Conservation (phyloP, 1,139 yeast species). For the Pichiaceae sp. region DNA sequence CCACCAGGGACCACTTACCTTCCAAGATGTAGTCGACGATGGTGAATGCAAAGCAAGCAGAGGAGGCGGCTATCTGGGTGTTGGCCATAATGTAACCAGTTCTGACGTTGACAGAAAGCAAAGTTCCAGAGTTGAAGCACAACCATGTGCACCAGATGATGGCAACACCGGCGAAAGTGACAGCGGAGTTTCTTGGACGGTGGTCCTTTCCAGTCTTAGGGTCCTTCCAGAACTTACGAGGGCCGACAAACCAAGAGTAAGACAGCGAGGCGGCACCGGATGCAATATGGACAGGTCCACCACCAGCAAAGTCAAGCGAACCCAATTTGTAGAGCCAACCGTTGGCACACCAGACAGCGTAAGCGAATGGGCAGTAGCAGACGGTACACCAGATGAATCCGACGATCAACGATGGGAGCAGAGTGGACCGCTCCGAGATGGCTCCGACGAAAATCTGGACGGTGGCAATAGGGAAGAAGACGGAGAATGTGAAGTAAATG, state of each 20-base stretch:
- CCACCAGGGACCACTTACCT: slow-evolving; percentile 34
- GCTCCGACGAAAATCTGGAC: slow-evolving; percentile 41
- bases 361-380: slow-evolving; percentile 37
- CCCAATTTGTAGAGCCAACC: slow-evolving; percentile 38
- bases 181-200: slow-evolving; percentile 32
- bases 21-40: slow-evolving; percentile 28
- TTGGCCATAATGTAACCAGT: slow-evolving; percentile 40
- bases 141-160: slow-evolving; percentile 46
- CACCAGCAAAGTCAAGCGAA: slow-evolving; percentile 40
- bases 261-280: slow-evolving; percentile 35
- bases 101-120: slow-evolving; percentile 35
- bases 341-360: slow-evolving; percentile 36
- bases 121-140: slow-evolving; percentile 44
- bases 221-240: slow-evolving; percentile 30
- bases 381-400: slow-evolving; percentile 34
- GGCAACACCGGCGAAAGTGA: slow-evolving; percentile 38
- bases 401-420: slow-evolving; percentile 33
- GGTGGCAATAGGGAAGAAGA: slow-evolving; percentile 38
- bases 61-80: slow-evolving; percentile 40
- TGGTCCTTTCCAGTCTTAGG: slow-evolving; percentile 22
- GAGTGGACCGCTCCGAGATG: slow-evolving; percentile 35
- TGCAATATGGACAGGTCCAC: slow-evolving; percentile 42
- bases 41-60: slow-evolving; percentile 32
- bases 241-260: slow-evolving; percentile 34
- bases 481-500: slow-evolving; percentile 33